Evolutionary conservation across 768 basidiomycete genomes (phyloP).

Genomic region (Suillus discolor): DNA sequence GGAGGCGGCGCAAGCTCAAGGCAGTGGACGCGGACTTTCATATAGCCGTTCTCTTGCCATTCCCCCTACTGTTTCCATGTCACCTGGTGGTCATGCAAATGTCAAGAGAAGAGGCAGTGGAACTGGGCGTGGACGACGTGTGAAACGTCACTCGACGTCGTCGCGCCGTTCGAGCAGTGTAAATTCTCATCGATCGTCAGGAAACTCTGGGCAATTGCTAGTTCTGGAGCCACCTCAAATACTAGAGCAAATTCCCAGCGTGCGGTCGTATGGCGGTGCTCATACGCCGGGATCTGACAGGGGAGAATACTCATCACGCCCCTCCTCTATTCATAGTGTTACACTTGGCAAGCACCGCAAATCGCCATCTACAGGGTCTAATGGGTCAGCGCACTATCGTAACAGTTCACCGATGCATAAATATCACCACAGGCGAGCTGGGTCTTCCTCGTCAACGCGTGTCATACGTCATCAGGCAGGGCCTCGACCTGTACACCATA

Average conservation of each 20-base stretch:
- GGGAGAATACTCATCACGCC: slow-evolving; percentile 76
- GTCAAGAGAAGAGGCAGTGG: slow-evolving; percentile 56
- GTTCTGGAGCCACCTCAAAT: slow-evolving; percentile 60
- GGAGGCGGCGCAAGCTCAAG: slow-evolving; percentile 34
- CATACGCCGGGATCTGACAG: slow-evolving; percentile 89
- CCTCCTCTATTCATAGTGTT: slow-evolving; percentile 85
- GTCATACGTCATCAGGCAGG: slow-evolving; percentile 67
- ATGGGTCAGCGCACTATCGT: slow-evolving; percentile 63
- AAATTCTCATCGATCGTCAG: slow-evolving; percentile 77
- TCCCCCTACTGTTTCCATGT: slow-evolving; percentile 28
- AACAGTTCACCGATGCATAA: slow-evolving; percentile 76
- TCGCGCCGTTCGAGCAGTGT: slow-evolving; percentile 91
- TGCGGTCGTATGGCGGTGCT: slow-evolving; percentile 75
- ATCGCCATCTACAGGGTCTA: slow-evolving; percentile 78
- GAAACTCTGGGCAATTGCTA: slow-evolving; percentile 47
- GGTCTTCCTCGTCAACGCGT: slow-evolving; percentile 82
- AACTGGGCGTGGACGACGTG: slow-evolving; percentile 49
- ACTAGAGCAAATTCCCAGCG: slow-evolving; percentile 53
- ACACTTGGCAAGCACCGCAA: slow-evolving; percentile 66
- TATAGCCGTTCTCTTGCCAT: slow-evolving; percentile 29
- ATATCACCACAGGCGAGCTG: slow-evolving; percentile 74
- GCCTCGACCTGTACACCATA: slow-evolving; percentile 55
- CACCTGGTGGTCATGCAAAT: slow-evolving; percentile 36
- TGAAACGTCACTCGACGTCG: slow-evolving; percentile 71
- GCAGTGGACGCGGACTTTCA: slow-evolving; percentile 23